Conservation (phyloP, 148 eudicot genomes). For the Salicornia ramosissima region DNA sequence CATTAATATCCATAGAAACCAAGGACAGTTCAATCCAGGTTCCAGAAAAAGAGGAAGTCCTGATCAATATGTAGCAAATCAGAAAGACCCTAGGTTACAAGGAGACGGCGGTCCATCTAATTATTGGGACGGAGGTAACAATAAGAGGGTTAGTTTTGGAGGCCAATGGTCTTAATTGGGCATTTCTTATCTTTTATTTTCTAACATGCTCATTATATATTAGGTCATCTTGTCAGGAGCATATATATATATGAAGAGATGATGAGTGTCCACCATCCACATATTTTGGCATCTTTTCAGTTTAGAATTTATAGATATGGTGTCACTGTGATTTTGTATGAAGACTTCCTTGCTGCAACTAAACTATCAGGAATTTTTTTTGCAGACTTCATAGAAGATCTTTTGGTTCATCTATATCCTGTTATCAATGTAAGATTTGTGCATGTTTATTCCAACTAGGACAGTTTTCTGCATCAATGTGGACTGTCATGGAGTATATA, state of each 20-base stretch:
- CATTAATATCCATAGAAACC: slow-evolving; percentile 26
- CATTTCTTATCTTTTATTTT: background rate
- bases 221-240: background rate
- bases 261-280: background rate
- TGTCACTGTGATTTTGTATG: slow-evolving; percentile 3
- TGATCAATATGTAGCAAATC: slow-evolving; percentile 32
- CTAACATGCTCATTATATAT: slow-evolving; percentile 3
- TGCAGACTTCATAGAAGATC: too few relatives aligned
- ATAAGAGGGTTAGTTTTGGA: slow-evolving; percentile 38
- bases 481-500: too few relatives aligned
- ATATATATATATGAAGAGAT: background rate
- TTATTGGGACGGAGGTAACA: slow-evolving; percentile 34
- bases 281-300: background rate
- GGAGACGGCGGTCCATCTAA: slow-evolving; percentile 31
- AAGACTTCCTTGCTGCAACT: background rate
- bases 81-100: slow-evolving; percentile 41
- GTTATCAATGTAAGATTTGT: too few relatives aligned
- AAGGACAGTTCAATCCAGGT: slow-evolving; percentile 28
- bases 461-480: too few relatives aligned
- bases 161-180: slow-evolving; percentile 21
- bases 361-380: background rate
- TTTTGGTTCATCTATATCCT: too few relatives aligned
- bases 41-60: slow-evolving; percentile 53
- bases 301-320: background rate
- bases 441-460: too few relatives aligned